Evolutionary conservation across 2,329 filamentous ascomycete genomes (phyloP).

Genomic region (Diaporthe nobilis): DNA sequence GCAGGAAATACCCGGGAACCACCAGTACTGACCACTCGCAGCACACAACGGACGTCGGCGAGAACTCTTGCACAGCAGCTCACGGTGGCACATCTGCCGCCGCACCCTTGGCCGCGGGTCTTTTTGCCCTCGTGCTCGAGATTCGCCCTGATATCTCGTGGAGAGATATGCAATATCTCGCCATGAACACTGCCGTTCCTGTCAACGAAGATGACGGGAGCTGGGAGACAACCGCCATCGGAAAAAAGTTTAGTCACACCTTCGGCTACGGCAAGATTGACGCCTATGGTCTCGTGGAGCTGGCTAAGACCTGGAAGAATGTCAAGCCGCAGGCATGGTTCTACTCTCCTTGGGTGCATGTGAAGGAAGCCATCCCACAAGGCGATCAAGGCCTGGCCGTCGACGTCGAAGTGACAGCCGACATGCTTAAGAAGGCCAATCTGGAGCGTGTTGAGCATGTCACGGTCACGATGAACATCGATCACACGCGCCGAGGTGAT

Average conservation of each 20-base stretch:
- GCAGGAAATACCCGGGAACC: not conserved
- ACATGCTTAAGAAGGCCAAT: constrained; percentile 87
- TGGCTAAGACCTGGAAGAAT: constrained; percentile 85
- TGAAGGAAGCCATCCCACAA: constrained; percentile 88
- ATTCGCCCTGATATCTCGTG: constrained; percentile 89
- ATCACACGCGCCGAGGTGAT: constrained; percentile 89
- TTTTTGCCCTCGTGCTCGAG: constrained; percentile 89
- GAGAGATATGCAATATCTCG: constrained; percentile 95
- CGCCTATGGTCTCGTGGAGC: constrained; percentile 85
- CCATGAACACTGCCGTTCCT: constrained; percentile 85
- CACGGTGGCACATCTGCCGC: constrained; percentile 97
- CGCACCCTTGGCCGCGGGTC: constrained; percentile 91
- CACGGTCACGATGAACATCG: constrained; percentile 96
- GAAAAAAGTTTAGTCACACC: constrained; percentile 91
- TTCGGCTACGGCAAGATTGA: constrained; percentile 98
- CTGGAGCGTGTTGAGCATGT: constrained; percentile 92
- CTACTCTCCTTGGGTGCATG: constrained; percentile 93
- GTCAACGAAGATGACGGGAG: constrained; percentile 80
- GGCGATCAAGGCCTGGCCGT: constrained; percentile 84
- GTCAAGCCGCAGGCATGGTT: constrained; percentile 98
- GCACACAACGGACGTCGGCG: constrained; percentile 95
- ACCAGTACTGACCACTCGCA: constrained; percentile 46
- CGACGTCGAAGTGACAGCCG: constrained; percentile 83
- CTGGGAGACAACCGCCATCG: constrained; percentile 86
- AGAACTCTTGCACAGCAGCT: constrained; percentile 81